Conservation (phyloP, 306 rosid species). For the Hippophae tibetana region DNA sequence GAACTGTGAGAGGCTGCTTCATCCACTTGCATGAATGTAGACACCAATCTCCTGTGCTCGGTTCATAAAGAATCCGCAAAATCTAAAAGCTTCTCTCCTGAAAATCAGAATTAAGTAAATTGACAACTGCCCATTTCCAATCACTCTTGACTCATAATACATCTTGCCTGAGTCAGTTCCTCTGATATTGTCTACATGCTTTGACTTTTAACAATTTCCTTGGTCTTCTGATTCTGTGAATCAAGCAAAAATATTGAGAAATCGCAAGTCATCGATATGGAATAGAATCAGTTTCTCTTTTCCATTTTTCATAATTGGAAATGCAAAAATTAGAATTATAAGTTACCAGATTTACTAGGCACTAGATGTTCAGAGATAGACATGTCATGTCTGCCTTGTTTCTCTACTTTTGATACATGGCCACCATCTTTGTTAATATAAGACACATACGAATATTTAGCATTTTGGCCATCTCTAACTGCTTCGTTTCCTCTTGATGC, state of each 20-base stretch:
- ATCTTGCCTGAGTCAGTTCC: slow-evolving; percentile 13
- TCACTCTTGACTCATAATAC: slow-evolving; percentile 16
- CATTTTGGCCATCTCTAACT: slow-evolving; percentile 30
- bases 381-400: slow-evolving; percentile 27
- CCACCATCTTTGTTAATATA: slow-evolving; percentile 13
- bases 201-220: slow-evolving; percentile 28
- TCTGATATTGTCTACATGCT: slow-evolving; percentile 26
- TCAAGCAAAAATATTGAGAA: slow-evolving; percentile 20
- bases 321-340: not conserved
- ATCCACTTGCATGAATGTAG: slow-evolving; percentile 13
- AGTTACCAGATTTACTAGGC: slow-evolving; percentile 37
- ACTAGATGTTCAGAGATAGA: slow-evolving; percentile 20
- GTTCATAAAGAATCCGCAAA: slow-evolving; percentile 21
- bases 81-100: slow-evolving; percentile 25
- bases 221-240: slow-evolving; percentile 37
- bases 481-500: slow-evolving; percentile 21
- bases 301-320: slow-evolving; percentile 1
- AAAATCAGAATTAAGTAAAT: slow-evolving; percentile 25
- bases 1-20: slow-evolving; percentile 25
- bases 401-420: slow-evolving; percentile 21
- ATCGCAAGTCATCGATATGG: slow-evolving; percentile 9
- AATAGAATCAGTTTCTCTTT: slow-evolving; percentile 7
- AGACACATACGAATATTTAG: slow-evolving; percentile 4
- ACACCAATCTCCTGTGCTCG: slow-evolving; percentile 17
- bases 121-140: slow-evolving; percentile 8